These are phyloP conservation scores for Raphanus sativus DNA, from an alignment of 345 rosid genomes.

Conservation along the genomic window DNA sequence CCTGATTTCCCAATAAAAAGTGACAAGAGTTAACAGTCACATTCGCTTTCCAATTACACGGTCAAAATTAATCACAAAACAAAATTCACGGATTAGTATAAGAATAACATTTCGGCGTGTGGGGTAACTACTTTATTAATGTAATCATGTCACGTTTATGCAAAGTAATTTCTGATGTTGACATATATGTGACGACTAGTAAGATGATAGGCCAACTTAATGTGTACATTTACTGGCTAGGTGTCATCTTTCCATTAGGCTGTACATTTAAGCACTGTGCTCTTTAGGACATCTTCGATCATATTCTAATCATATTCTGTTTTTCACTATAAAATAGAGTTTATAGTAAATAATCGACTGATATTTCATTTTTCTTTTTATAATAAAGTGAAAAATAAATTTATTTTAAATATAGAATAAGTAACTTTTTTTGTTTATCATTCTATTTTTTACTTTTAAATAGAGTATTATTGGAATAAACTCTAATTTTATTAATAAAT, in stretches of 20 bases:
- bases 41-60: neutral
- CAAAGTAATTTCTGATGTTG: constrained; percentile 28
- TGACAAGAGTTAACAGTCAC: neutral
- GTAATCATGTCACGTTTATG: constrained; percentile 26
- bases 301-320: too few relatives aligned
- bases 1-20: neutral
- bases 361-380: too few relatives aligned
- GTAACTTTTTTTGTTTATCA: too few relatives aligned
- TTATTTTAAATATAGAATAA: too few relatives aligned
- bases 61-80: constrained; percentile 1
- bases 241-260: constrained; percentile 13
- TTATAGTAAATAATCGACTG: too few relatives aligned
- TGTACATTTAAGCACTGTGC: neutral
- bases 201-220: constrained; percentile 5
- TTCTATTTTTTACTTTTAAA: too few relatives aligned
- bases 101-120: constrained; percentile 28
- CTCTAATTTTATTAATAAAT: too few relatives aligned
- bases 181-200: constrained; percentile 3
- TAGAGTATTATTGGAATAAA: too few relatives aligned
- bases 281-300: neutral
- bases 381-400: too few relatives aligned
- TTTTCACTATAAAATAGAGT: too few relatives aligned
- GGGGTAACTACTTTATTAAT: constrained; percentile 30
- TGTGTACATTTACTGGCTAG: constrained; percentile 9
- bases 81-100: constrained; percentile 3